These are phyloP conservation scores for Botrytis deweyae DNA, from an alignment of 2,329 filamentous ascomycete genomes.

Conservation along the genomic window DNA sequence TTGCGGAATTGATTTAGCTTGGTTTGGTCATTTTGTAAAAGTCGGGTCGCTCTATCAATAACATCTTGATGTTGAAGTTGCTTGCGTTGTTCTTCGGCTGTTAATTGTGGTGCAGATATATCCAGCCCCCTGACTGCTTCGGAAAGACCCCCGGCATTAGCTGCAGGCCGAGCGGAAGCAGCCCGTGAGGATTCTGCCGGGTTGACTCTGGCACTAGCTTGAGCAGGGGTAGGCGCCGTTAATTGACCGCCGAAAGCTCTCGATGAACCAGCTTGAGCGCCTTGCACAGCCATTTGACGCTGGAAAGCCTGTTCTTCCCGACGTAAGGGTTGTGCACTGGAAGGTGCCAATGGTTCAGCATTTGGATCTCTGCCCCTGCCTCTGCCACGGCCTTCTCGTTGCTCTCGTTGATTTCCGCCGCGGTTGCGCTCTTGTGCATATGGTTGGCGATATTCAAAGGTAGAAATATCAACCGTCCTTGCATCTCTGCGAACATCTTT, in stretches of 20 bases:
- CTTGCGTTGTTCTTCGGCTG: constrained; percentile 78
- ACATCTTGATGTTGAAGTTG: constrained; percentile 79
- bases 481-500: constrained; percentile 84
- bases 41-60: constrained; percentile 76
- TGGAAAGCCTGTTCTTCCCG: constrained; percentile 91
- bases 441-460: constrained; percentile 74
- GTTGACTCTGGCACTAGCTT: constrained; percentile 39
- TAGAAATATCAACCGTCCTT: constrained; percentile 79
- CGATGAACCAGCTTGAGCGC: constrained; percentile 74
- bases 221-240: constrained; percentile 47
- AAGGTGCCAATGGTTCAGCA: constrained; percentile 71
- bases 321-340: constrained; percentile 75
- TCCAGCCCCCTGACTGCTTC: constrained; percentile 39
- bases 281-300: constrained; percentile 87
- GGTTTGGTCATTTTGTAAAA: constrained; percentile 72
- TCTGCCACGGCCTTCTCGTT: constrained; percentile 46
- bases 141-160: constrained; percentile 9
- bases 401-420: constrained; percentile 46
- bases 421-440: constrained; percentile 60
- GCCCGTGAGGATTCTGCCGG: constrained; percentile 20
- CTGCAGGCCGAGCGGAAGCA: constrained; percentile 26
- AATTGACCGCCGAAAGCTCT: constrained; percentile 85
- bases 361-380: constrained; percentile 83
- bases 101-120: constrained; percentile 51
- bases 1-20: constrained; percentile 78